Evolutionary conservation across 2,329 filamentous ascomycete species (phyloP).

Genomic region (Ploettnerulaceae sp.): DNA sequence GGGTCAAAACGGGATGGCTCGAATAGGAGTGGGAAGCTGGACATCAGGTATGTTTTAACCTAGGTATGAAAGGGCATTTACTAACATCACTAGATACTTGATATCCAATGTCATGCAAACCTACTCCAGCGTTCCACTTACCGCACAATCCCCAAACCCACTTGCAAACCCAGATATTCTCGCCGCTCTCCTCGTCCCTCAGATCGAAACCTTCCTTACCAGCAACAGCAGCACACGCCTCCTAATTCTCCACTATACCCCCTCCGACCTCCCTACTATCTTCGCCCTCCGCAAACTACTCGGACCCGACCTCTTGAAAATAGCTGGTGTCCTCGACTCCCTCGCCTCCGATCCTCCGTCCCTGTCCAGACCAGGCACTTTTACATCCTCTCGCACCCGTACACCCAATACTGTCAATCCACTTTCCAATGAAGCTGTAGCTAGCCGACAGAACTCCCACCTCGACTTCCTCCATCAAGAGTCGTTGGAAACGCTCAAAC

Average conservation of each 20-base stretch:
- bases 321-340: conserved; percentile 49
- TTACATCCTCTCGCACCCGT: conserved; percentile 9
- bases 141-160: conserved; percentile 47
- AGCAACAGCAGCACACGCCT: conserved; percentile 49
- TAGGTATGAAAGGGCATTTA: neutral
- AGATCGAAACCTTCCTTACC: conserved; percentile 55
- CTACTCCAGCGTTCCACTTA: conserved; percentile 45
- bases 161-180: conserved; percentile 50
- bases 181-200: conserved; percentile 54
- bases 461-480: conserved; percentile 3
- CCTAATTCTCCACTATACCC: conserved; percentile 54
- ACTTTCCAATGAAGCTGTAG: conserved; percentile 18
- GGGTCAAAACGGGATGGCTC: conserved; percentile 46
- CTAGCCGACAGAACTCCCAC: neutral
- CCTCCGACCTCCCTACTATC: conserved; percentile 51
- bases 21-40: conserved; percentile 51
- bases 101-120: conserved; percentile 57
- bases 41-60: conserved; percentile 46
- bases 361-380: conserved; percentile 7
- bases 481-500: neutral
- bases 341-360: conserved; percentile 28
- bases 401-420: conserved; percentile 12
- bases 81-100: conserved; percentile 44
- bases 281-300: conserved; percentile 54
- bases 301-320: conserved; percentile 51